Conservation (phyloP, 805 yeast species). For the Lipomyces yamanashiensis region DNA sequence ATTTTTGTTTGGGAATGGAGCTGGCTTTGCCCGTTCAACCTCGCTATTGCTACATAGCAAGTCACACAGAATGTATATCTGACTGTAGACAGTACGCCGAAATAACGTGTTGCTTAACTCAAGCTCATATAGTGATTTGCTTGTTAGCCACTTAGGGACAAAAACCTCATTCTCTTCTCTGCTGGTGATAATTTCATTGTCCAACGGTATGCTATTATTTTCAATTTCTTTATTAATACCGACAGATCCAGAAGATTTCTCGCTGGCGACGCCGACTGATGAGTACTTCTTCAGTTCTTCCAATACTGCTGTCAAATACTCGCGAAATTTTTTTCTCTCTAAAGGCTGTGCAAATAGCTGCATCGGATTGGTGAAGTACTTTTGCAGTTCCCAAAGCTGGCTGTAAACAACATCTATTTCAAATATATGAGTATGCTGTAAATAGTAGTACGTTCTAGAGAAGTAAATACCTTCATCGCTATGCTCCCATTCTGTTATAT, state of each 20-base stretch:
- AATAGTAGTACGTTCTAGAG: not conserved
- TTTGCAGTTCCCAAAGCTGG: slow-evolving; percentile 44
- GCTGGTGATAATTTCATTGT: too few species aligned
- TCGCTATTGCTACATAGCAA: slow-evolving; percentile 34
- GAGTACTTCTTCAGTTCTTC: slow-evolving; percentile 30
- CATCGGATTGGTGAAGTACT: slow-evolving; percentile 41
- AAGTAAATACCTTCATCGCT: slow-evolving; percentile 4
- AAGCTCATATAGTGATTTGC: slow-evolving; percentile 42
- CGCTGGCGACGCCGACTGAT: slow-evolving; percentile 11
- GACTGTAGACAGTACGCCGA: slow-evolving; percentile 41
- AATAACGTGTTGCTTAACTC: slow-evolving; percentile 44
- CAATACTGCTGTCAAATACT: slow-evolving; percentile 32
- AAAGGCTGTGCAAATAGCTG: slow-evolving; percentile 20
- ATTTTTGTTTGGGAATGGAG: slow-evolving; percentile 31
- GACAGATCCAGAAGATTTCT: not conserved
- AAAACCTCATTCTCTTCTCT: slow-evolving; percentile 6
- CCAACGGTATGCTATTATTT: not conserved
- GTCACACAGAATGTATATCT: slow-evolving; percentile 41
- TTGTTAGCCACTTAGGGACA: slow-evolving; percentile 48
- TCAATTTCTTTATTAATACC: not conserved
- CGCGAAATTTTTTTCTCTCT: slow-evolving; percentile 28
- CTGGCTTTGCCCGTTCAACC: not conserved
- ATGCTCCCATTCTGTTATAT: slow-evolving; percentile 37
- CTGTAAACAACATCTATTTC: slow-evolving; percentile 29
- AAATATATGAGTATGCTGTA: not conserved